Conservation (phyloP, 2,329 filamentous ascomycete genomes). For the Arthrinium puccinioides region DNA sequence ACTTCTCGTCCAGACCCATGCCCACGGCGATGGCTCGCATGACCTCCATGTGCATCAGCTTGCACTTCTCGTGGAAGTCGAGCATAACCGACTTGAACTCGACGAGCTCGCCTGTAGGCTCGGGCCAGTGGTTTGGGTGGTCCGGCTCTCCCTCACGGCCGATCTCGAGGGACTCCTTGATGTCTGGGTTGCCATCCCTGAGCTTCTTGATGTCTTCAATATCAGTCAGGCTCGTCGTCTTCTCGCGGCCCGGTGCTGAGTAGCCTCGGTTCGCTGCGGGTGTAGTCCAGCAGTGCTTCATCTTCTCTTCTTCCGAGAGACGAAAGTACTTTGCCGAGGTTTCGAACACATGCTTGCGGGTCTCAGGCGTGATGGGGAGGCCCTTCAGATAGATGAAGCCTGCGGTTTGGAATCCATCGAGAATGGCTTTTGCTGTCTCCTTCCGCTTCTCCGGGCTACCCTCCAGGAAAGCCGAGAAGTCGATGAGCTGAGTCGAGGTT, state of each 20-base stretch:
- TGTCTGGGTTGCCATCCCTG: conserved; percentile 51
- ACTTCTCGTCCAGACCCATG: conserved; percentile 61
- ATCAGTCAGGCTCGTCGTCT: conserved; percentile 53
- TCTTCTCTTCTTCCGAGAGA: conserved; percentile 55
- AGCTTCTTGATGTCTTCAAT: conserved; percentile 48
- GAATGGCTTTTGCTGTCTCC: conserved; percentile 62
- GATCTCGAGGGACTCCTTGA: conserved; percentile 62
- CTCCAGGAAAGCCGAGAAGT: conserved; percentile 67
- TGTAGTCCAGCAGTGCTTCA: conserved; percentile 62
- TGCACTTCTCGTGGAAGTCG: conserved; percentile 67
- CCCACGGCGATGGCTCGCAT: conserved; percentile 84
- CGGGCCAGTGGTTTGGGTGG: conserved; percentile 72
- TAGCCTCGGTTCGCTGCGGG: conserved; percentile 70
- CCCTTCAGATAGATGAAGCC: conserved; percentile 88
- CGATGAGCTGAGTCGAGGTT: conserved; percentile 52
- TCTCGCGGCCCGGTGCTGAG: conserved; percentile 62
- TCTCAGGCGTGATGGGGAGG: conserved; percentile 58
- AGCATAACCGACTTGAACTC: conserved; percentile 69
- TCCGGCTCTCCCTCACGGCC: conserved; percentile 51
- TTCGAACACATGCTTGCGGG: conserved; percentile 55
- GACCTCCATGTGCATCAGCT: conserved; percentile 64
- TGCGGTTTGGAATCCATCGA: conserved; percentile 73
- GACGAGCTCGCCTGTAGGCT: conserved; percentile 39
- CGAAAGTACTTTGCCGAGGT: conserved; percentile 66
- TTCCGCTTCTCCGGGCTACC: conserved; percentile 54